Evolutionary conservation across 495 filamentous ascomycete genomes (phyloP).

Genomic region (Penicillium macrosclerotiorum): DNA sequence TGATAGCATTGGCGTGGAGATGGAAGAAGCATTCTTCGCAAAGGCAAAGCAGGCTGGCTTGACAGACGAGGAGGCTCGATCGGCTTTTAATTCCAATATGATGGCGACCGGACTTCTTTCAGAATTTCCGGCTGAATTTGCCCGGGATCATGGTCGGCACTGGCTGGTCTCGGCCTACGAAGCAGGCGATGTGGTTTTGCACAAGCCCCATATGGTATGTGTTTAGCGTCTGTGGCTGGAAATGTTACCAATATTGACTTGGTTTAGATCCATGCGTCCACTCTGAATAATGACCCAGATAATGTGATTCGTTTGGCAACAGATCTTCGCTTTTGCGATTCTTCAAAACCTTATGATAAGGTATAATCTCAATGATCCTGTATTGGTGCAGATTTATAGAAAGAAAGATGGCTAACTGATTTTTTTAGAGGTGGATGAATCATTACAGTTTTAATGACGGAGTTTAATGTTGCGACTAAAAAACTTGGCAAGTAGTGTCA

Average conservation of each 20-base stretch:
- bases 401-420: not conserved
- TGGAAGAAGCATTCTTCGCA: slow-evolving; percentile 49
- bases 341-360: slow-evolving; percentile 49
- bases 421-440: slow-evolving; percentile 39
- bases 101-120: slow-evolving; percentile 49
- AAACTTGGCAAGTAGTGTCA: too few species aligned
- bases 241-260: not conserved
- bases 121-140: slow-evolving; percentile 45
- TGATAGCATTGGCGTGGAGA: slow-evolving; percentile 36
- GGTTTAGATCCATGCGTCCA: slow-evolving; percentile 52
- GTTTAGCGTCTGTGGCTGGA: not conserved
- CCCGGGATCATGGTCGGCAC: slow-evolving; percentile 35
- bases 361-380: slow-evolving; percentile 8
- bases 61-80: slow-evolving; percentile 49
- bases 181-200: slow-evolving; percentile 62
- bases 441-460: slow-evolving; percentile 35
- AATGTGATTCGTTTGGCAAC: slow-evolving; percentile 56
- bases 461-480: too few species aligned
- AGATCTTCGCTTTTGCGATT: slow-evolving; percentile 55
- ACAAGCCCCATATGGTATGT: slow-evolving; percentile 54
- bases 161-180: slow-evolving; percentile 57
- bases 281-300: slow-evolving; percentile 54
- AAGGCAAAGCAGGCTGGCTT: slow-evolving; percentile 44
- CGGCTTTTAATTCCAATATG: slow-evolving; percentile 60
- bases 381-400: too few species aligned